Evolutionary conservation across 495 filamentous ascomycete genomes (phyloP).

Genomic region (Penicillium riverlandense): DNA sequence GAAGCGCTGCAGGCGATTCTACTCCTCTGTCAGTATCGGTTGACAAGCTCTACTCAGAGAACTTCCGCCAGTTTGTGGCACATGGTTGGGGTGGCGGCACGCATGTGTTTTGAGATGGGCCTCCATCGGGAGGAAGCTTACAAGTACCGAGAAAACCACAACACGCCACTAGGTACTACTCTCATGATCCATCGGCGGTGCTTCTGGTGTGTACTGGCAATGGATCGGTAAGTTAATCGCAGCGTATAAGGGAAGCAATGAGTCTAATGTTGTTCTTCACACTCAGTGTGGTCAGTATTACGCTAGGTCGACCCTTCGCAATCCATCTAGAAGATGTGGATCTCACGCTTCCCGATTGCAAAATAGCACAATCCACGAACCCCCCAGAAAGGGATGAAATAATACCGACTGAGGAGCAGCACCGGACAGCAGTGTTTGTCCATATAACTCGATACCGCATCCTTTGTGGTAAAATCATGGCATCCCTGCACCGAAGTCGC

Average conservation of each 20-base stretch:
- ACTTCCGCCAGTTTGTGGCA: slow-evolving; percentile 21
- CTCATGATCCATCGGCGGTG: slow-evolving; percentile 16
- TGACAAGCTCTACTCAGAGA: slow-evolving; percentile 17
- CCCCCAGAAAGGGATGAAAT: no score
- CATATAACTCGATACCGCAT: slow-evolving; percentile 16
- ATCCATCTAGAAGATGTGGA: slow-evolving; percentile 16
- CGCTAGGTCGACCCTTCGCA: slow-evolving; percentile 16
- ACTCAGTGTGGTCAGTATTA: slow-evolving; percentile 16
- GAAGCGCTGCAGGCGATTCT: slow-evolving; percentile 17
- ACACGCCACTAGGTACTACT: background rate
- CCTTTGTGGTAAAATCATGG: slow-evolving; percentile 11
- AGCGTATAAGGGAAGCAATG: no score
- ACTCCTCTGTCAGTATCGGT: slow-evolving; percentile 16
- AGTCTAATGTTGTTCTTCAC: no score
- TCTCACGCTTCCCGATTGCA: slow-evolving; percentile 13
- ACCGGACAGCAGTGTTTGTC: slow-evolving; percentile 11
- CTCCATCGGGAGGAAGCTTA: slow-evolving; percentile 18
- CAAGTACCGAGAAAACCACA: background rate
- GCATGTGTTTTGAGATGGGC: slow-evolving; percentile 18
- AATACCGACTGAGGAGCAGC: background rate
- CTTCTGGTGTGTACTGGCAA: slow-evolving; percentile 18
- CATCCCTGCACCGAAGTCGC: slow-evolving; percentile 11
- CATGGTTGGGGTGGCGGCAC: slow-evolving; percentile 17
- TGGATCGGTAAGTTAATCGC: slow-evolving; percentile 17
- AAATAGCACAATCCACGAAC: no score